Conservation (phyloP, 441 rosid species). For the Croton laevigatus region DNA sequence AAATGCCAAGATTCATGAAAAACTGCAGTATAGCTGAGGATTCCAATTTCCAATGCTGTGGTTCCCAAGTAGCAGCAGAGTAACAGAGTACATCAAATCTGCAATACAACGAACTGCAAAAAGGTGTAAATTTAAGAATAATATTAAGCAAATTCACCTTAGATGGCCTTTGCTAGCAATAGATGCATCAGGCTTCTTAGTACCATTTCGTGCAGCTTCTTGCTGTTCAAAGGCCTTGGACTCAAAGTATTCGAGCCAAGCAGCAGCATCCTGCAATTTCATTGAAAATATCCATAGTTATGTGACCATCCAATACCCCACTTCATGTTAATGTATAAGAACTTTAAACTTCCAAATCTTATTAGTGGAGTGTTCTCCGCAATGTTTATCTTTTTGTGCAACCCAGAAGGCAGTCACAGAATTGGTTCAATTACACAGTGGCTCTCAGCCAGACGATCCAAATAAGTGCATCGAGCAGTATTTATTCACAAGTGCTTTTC, state of each 20-base stretch:
- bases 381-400: neutral
- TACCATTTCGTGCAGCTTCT: conserved; percentile 65
- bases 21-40: conserved; percentile 19
- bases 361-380: neutral
- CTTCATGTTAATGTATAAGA: neutral
- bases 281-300: conserved; percentile 1
- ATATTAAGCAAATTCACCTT: conserved; percentile 44
- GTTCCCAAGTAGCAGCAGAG: conserved; percentile 8
- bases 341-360: neutral
- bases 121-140: conserved; percentile 7
- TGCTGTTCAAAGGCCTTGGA: conserved; percentile 70
- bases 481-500: neutral
- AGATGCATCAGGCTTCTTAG: conserved; percentile 62
- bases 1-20: conserved; percentile 1
- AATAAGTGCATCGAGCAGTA: neutral
- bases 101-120: conserved; percentile 13
- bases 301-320: neutral
- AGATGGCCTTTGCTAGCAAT: conserved; percentile 80
- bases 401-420: neutral
- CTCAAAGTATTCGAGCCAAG: conserved; percentile 79
- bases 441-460: neutral
- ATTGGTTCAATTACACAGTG: neutral
- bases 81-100: neutral
- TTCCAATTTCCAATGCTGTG: conserved; percentile 13
- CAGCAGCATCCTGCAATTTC: conserved; percentile 65